phyloP scores from a whole-genome alignment of 78 protist species.

The Anaeramoeba flamelloides region DNA sequence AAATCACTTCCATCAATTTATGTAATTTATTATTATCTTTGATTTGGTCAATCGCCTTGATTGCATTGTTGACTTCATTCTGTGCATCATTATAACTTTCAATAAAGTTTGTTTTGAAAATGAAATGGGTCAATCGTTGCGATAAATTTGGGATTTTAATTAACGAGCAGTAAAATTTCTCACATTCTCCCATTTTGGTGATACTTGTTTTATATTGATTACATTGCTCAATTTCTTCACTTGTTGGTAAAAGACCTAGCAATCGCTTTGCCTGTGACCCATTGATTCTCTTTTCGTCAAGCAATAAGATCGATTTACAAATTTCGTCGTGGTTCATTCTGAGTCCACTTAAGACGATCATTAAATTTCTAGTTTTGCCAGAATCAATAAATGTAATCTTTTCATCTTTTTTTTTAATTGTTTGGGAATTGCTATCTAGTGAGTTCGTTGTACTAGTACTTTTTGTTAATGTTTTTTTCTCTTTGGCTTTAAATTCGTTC shows the following conservation, averaged over 20 bases:
- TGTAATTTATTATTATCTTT: neutral
- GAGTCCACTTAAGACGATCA: neutral
- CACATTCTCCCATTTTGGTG: constrained; percentile 6
- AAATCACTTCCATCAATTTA: neutral
- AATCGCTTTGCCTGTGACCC: neutral
- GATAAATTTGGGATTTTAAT: neutral
- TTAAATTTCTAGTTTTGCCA: neutral
- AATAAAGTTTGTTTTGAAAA: neutral
- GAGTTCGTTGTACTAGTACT: too few species aligned
- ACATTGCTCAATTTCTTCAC: neutral
- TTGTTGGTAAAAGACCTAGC: neutral
- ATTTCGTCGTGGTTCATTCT: neutral
- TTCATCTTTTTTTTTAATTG: neutral
- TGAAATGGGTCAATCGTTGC: neutral
- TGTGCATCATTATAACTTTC: neutral
- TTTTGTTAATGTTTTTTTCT: too few species aligned
- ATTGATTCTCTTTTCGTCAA: neutral
- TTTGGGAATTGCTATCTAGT: neutral
- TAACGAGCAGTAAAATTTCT: constrained; percentile 4
- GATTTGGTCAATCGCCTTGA: neutral
- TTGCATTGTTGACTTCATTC: neutral
- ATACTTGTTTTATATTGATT: neutral
- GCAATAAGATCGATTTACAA: neutral
- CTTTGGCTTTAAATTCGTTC: neutral
- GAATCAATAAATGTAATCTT: neutral